These are phyloP conservation scores for Suillus brevipes DNA, from an alignment of 768 basidiomycete species.

Conservation along the genomic window DNA sequence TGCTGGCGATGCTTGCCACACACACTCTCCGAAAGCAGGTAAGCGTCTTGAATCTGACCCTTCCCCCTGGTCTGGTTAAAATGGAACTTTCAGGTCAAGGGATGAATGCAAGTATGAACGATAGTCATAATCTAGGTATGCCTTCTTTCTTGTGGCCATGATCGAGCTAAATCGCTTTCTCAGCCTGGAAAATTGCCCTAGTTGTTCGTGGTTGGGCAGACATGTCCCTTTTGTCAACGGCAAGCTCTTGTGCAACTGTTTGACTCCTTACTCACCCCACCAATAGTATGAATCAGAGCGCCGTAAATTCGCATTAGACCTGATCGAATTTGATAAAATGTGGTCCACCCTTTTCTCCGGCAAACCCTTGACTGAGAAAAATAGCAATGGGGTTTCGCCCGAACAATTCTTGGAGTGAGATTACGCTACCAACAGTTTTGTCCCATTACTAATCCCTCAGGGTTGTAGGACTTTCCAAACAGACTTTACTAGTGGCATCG, in stretches of 20 bases:
- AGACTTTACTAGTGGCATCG: slow-evolving; percentile 47
- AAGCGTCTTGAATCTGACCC: slow-evolving; percentile 3
- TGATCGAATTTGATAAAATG: slow-evolving; percentile 54
- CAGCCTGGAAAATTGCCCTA: slow-evolving; percentile 53
- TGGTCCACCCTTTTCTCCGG: slow-evolving; percentile 53
- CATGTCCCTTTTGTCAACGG: slow-evolving; percentile 45
- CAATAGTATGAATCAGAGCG: slow-evolving; percentile 55
- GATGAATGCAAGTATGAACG: slow-evolving; percentile 56
- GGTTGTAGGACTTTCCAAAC: slow-evolving; percentile 41
- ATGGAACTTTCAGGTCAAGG: slow-evolving; percentile 44
- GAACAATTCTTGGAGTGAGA: slow-evolving; percentile 46
- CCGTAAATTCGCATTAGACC: slow-evolving; percentile 51
- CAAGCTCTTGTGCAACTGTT: slow-evolving; percentile 22
- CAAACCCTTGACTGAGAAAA: slow-evolving; percentile 43
- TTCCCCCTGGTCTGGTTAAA: slow-evolving; percentile 8
- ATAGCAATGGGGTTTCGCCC: slow-evolving; percentile 39
- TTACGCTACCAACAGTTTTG: not conserved
- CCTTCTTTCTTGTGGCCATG: not conserved
- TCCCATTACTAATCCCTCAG: not conserved
- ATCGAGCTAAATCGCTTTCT: slow-evolving; percentile 1
- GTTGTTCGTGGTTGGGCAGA: slow-evolving; percentile 50
- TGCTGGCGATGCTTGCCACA: slow-evolving; percentile 55
- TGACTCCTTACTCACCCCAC: not conserved
- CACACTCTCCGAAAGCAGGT: slow-evolving; percentile 46
- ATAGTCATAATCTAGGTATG: slow-evolving; percentile 50